A percentile compares a stretch with the other conserved stretches of the same genome.
phyloP scores from a whole-genome alignment of 2,329 filamentous ascomycete species.

The Fusarium solani-melongenae region DNA sequence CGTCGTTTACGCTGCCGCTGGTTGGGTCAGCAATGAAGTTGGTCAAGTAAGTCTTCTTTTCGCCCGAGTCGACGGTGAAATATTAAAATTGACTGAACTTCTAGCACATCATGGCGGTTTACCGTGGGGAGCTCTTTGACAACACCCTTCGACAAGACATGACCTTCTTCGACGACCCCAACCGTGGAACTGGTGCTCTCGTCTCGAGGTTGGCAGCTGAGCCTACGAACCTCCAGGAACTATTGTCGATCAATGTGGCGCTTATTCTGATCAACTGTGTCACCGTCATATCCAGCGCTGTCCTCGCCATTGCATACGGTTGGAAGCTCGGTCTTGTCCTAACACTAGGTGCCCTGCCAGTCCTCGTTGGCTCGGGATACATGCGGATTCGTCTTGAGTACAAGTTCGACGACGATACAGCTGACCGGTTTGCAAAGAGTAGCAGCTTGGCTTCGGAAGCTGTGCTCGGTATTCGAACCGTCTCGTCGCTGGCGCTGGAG shows the following conservation, averaged over 20 bases:
- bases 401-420: conserved; percentile 57
- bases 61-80: background rate
- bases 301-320: conserved; percentile 58
- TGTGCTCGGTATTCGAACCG: conserved; percentile 60
- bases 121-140: conserved; percentile 57
- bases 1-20: conserved; percentile 54
- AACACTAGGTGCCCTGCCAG: conserved; percentile 57
- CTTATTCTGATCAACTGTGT: conserved; percentile 59
- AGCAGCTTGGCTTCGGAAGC: conserved; percentile 62
- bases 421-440: conserved; percentile 57
- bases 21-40: conserved; percentile 51
- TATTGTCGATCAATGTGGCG: conserved; percentile 60
- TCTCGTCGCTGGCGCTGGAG: conserved; percentile 61
- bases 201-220: conserved; percentile 52
- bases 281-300: conserved; percentile 57
- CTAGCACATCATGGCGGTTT: conserved; percentile 48
- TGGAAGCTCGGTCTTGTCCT: conserved; percentile 64
- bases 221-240: conserved; percentile 61
- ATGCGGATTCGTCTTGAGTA: conserved; percentile 61
- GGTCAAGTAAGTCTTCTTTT: conserved; percentile 45
- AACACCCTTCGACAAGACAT: conserved; percentile 67
- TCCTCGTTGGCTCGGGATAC: conserved; percentile 58
- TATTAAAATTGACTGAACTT: background rate
- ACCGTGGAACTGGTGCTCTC: conserved; percentile 53
- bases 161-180: conserved; percentile 54